These are phyloP conservation scores for Hyaloscypha finlandica DNA, from an alignment of 495 filamentous ascomycete genomes.

Conservation along the genomic window DNA sequence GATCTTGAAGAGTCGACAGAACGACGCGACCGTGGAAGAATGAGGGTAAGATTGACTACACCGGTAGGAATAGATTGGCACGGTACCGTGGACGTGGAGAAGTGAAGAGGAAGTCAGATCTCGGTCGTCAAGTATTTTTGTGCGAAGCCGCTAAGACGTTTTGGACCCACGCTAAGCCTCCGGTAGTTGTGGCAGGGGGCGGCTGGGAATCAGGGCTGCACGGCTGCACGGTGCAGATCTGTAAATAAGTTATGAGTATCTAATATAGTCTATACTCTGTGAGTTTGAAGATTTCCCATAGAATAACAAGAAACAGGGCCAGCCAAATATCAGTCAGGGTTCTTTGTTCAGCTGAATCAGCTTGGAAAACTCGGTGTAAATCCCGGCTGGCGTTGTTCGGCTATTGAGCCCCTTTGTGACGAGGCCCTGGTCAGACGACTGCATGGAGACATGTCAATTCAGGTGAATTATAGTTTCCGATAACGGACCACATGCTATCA, in stretches of 20 bases:
- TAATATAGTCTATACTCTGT: neutral
- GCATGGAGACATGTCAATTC: neutral
- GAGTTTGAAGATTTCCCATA: neutral
- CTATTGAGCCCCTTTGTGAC: neutral
- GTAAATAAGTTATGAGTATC: neutral
- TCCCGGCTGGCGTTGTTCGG: neutral
- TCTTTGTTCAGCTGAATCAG: neutral
- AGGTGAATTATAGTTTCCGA: neutral
- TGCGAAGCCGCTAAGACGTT: neutral
- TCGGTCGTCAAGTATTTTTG: slow-evolving; percentile 5
- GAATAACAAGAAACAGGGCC: neutral
- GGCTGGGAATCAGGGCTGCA: neutral
- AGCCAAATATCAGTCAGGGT: neutral
- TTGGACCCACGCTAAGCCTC: neutral
- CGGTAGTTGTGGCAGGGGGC: neutral
- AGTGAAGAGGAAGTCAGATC: slow-evolving; percentile 15
- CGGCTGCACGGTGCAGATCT: neutral
- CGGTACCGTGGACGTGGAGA: slow-evolving; percentile 29
- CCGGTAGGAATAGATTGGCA: slow-evolving; percentile 35
- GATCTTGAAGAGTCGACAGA: slow-evolving; percentile 16
- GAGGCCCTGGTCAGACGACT: neutral
- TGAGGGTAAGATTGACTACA: slow-evolving; percentile 29
- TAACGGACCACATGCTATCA: neutral
- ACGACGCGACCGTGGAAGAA: slow-evolving; percentile 19
- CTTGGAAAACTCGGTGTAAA: neutral